Percentiles rank a stretch among this genome's conserved stretches.
Evolutionary conservation across 2,329 filamentous ascomycete genomes (phyloP).

Genomic region (Ceratocystis huliohia): DNA sequence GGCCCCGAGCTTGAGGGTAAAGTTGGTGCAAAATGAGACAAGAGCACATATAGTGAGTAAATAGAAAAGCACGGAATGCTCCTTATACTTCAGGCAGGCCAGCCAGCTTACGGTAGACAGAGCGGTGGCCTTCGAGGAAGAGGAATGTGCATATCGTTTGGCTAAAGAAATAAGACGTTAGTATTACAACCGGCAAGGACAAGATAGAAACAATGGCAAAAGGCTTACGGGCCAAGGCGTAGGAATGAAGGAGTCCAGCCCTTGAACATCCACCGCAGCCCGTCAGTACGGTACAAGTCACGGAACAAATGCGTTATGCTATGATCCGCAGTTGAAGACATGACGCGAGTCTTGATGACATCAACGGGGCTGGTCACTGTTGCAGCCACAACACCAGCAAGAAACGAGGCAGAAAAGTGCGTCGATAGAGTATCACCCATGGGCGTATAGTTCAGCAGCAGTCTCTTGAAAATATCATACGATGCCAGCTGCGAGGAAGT

Average conservation of each 20-base stretch:
- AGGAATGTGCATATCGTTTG: conserved; percentile 82
- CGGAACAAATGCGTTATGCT: conserved; percentile 47
- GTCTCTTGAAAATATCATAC: conserved; percentile 69
- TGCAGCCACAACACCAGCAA: conserved; percentile 72
- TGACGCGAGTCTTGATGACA: conserved; percentile 79
- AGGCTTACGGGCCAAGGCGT: conserved; percentile 47
- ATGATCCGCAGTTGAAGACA: conserved; percentile 48
- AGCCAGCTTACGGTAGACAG: conserved; percentile 50
- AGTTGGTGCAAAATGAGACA: conserved; percentile 23
- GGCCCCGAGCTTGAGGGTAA: not conserved
- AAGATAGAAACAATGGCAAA: not conserved
- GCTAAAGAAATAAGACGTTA: conserved; percentile 27
- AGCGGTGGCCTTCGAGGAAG: conserved; percentile 78
- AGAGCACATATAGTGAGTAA: conserved; percentile 23
- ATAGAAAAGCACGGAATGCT: conserved; percentile 17
- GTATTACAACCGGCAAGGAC: not conserved
- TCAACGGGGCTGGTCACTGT: conserved; percentile 77
- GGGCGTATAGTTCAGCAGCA: conserved; percentile 53
- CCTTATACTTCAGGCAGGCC: conserved; percentile 30
- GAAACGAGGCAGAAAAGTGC: conserved; percentile 64
- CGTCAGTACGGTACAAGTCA: conserved; percentile 58
- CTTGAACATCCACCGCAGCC: conserved; percentile 73
- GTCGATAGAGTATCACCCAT: conserved; percentile 59
- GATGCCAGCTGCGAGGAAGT: conserved; percentile 72
- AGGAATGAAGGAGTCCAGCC: conserved; percentile 74